Percentiles rank a stretch among this genome's conserved stretches.
These are phyloP conservation scores for Talaromyces nanjingensis DNA, from an alignment of 495 filamentous ascomycete genomes.

Conservation along the genomic window DNA sequence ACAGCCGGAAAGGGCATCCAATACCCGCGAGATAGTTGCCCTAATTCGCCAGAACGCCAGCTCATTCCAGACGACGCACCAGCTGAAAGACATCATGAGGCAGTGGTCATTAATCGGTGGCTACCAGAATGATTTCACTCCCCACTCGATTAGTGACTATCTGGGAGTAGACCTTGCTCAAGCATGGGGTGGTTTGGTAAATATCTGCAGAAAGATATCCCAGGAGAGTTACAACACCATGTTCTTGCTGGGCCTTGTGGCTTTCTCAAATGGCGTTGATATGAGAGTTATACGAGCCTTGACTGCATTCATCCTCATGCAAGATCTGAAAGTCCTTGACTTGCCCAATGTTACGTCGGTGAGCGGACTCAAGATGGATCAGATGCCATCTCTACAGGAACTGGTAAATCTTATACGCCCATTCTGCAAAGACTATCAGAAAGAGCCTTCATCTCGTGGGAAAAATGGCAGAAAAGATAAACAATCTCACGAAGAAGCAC, in stretches of 20 bases:
- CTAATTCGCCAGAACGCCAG: constrained; percentile 22
- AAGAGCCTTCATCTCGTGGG: no score
- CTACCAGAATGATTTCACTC: constrained; percentile 22
- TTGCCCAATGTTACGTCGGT: constrained; percentile 24
- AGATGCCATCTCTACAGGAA: constrained; percentile 13
- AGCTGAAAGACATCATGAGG: constrained; percentile 25
- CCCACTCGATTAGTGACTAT: constrained; percentile 20
- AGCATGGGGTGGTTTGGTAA: constrained; percentile 30
- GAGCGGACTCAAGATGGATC: constrained; percentile 17
- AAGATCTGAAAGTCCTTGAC: constrained; percentile 23
- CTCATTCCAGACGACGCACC: constrained; percentile 14
- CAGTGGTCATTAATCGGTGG: constrained; percentile 33
- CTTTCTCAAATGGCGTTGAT: constrained; percentile 25
- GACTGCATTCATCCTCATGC: constrained; percentile 27
- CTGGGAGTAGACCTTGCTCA: constrained; percentile 24
- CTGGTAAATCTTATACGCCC: constrained; percentile 20
- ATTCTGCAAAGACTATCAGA: constrained; percentile 10
- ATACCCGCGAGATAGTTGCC: constrained; percentile 23
- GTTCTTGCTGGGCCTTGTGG: constrained; percentile 34
- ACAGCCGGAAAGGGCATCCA: neutral
- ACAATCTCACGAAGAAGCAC: no score
- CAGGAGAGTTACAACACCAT: constrained; percentile 23
- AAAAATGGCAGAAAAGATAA: no score
- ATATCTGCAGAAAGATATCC: no score
- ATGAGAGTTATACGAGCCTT: constrained; percentile 30